Evolutionary conservation across 1,284 basidiomycete genomes (phyloP).

Genomic region (Irpex sp.): DNA sequence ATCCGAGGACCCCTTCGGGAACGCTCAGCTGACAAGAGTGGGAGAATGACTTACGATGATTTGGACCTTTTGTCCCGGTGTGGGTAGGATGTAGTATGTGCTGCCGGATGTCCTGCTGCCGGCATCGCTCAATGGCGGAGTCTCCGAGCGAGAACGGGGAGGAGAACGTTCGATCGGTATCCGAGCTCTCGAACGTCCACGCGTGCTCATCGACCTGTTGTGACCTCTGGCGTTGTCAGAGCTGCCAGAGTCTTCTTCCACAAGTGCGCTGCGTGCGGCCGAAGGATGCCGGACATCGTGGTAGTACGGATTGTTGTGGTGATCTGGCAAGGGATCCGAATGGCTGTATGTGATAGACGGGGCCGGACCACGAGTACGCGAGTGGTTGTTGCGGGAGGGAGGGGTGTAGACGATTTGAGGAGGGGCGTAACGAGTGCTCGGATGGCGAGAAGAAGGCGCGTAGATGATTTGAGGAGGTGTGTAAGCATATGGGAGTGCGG

Average conservation of each 20-base stretch:
- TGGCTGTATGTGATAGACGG: constrained; percentile 30
- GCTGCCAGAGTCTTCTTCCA: constrained; percentile 7
- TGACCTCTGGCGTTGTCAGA: constrained; percentile 2
- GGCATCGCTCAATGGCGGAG: constrained; percentile 31
- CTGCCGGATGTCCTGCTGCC: constrained; percentile 53
- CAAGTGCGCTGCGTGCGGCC: constrained; percentile 11
- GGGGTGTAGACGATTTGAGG: constrained; percentile 30
- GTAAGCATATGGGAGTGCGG: constrained; percentile 27
- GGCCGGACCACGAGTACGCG: constrained; percentile 11
- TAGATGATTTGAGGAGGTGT: constrained; percentile 32
- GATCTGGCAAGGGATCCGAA: constrained; percentile 24
- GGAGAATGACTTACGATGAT: constrained; percentile 54
- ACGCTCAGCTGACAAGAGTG: neutral
- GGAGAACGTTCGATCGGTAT: constrained; percentile 9
- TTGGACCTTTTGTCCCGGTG: constrained; percentile 64
- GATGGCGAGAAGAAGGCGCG: constrained; percentile 29
- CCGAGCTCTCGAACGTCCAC: constrained; percentile 12
- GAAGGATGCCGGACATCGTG: constrained; percentile 15
- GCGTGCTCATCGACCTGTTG: constrained; percentile 10
- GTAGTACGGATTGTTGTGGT: constrained; percentile 16
- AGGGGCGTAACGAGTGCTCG: constrained; percentile 27
- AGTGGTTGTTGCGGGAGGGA: constrained; percentile 18
- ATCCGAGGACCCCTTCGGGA: neutral
- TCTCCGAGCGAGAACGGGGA: constrained; percentile 18
- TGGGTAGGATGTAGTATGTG: constrained; percentile 70